Percentiles rank a stretch among this genome's conserved stretches.
Evolutionary conservation across 2,329 filamentous ascomycete species (phyloP).

Genomic region (Xylaria sp.): DNA sequence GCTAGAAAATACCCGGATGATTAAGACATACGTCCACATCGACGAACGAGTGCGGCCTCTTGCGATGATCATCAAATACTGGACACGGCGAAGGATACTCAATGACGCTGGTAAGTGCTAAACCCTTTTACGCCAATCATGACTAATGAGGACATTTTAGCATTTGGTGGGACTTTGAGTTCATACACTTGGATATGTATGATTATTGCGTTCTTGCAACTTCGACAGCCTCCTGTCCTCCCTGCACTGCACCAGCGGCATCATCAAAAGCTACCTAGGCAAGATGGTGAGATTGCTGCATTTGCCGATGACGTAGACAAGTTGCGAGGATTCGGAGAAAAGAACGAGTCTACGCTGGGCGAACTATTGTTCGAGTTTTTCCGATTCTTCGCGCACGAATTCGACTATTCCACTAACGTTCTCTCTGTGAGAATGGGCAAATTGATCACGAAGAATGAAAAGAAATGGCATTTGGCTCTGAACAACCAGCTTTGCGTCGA

Average conservation of each 20-base stretch:
- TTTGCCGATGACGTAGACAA: constrained; percentile 89
- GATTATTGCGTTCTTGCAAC: constrained; percentile 95
- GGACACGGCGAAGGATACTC: constrained; percentile 90
- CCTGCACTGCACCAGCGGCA: constrained; percentile 84
- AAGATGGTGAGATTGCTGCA: constrained; percentile 75
- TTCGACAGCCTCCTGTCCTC: constrained; percentile 83
- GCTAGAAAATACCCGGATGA: constrained; percentile 96
- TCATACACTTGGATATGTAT: constrained; percentile 99
- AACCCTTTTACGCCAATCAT: neutral
- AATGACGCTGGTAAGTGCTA: constrained; percentile 88
- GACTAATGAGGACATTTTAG: constrained; percentile 57
- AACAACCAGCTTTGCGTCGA: constrained; percentile 94
- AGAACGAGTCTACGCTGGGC: constrained; percentile 85
- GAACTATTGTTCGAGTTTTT: constrained; percentile 96
- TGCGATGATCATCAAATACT: constrained; percentile 97
- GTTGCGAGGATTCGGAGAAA: constrained; percentile 77
- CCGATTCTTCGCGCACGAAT: constrained; percentile 91
- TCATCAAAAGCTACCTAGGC: constrained; percentile 68
- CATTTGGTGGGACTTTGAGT: constrained; percentile 91
- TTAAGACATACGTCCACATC: constrained; percentile 94
- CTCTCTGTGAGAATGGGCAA: constrained; percentile 87
- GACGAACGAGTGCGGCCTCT: constrained; percentile 90
- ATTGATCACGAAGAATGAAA: constrained; percentile 82
- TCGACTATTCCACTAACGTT: constrained; percentile 86
- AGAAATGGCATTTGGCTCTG: constrained; percentile 83